Percentiles rank a stretch among this genome's conserved stretches.
phyloP scores from a whole-genome alignment of 2,329 filamentous ascomycete species.

The Cladosporium sp. region DNA sequence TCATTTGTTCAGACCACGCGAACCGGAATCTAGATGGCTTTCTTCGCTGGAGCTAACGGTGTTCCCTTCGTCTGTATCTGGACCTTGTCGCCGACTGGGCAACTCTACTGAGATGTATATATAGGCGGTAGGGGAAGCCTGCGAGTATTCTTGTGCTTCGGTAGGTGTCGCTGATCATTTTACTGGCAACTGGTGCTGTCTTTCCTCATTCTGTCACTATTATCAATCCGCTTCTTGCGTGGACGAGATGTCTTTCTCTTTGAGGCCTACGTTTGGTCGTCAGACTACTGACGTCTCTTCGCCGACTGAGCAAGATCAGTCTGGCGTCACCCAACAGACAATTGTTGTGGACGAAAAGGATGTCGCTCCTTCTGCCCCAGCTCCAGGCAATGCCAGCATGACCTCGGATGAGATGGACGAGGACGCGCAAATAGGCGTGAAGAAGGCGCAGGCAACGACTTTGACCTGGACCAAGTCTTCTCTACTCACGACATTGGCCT shows the following conservation, averaged over 20 bases:
- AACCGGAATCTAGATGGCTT: not conserved
- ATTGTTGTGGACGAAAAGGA: not conserved
- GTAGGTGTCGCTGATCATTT: not conserved
- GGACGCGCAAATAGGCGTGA: slow-evolving; percentile 15
- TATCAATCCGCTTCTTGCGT: not conserved
- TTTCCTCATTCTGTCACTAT: not conserved
- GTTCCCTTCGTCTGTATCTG: not conserved
- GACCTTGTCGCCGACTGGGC: not conserved
- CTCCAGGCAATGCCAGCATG: not conserved
- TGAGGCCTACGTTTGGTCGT: slow-evolving; percentile 8
- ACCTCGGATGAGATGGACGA: slow-evolving; percentile 3
- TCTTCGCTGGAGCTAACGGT: not conserved
- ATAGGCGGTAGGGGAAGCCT: not conserved
- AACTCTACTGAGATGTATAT: slow-evolving; percentile 1
- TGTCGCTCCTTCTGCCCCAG: not conserved
- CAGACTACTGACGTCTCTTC: slow-evolving; percentile 5
- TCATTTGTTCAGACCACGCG: not conserved
- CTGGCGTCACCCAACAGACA: slow-evolving; percentile 1
- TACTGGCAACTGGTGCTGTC: too few species aligned
- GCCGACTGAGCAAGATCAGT: not conserved
- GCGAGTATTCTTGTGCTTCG: too few species aligned
- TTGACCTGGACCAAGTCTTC: slow-evolving; percentile 7
- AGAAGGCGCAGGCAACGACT: slow-evolving; percentile 12
- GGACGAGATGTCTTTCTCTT: not conserved
- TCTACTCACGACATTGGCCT: slow-evolving; percentile 13